Evolutionary conservation across 148 eudicot species (phyloP).

Genomic region (Vaccinium vitisidaea): DNA sequence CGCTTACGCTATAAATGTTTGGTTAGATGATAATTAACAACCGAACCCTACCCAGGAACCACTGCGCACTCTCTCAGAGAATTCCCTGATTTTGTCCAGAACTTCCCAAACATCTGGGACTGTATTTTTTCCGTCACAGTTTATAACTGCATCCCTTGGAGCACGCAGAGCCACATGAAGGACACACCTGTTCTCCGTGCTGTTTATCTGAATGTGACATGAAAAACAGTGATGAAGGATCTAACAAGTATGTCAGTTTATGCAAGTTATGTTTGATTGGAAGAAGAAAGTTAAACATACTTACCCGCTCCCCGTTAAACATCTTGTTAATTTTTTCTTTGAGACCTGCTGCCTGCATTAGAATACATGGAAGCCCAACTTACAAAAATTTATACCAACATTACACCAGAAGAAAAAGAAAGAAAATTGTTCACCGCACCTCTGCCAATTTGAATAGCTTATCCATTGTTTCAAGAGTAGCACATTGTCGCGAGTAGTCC

Average conservation of each 20-base stretch:
- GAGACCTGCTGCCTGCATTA: slow-evolving; percentile 71
- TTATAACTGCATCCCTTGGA: slow-evolving; percentile 74
- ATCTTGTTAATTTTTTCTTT: slow-evolving; percentile 74
- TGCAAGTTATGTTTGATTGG: neutral
- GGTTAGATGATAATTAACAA: neutral
- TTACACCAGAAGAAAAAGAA: neutral
- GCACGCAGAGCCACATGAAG: slow-evolving; percentile 98
- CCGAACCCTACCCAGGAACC: slow-evolving; percentile 80
- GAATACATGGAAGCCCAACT: slow-evolving; percentile 17
- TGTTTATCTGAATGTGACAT: slow-evolving; percentile 67
- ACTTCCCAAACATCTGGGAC: slow-evolving; percentile 98
- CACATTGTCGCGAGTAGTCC: slow-evolving; percentile 91
- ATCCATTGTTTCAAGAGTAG: slow-evolving; percentile 61
- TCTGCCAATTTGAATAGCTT: slow-evolving; percentile 82
- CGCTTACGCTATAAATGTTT: slow-evolving; percentile 4
- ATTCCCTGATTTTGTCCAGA: slow-evolving; percentile 76
- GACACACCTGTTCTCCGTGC: slow-evolving; percentile 89
- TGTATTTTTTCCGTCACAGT: slow-evolving; percentile 81
- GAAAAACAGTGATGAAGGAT: slow-evolving; percentile 12
- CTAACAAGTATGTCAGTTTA: neutral
- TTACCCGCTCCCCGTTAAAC: slow-evolving; percentile 66
- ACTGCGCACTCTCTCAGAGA: slow-evolving; percentile 90
- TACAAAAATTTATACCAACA: neutral
- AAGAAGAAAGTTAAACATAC: slow-evolving; percentile 1
- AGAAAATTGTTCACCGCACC: slow-evolving; percentile 36